Percentiles rank a stretch among this genome's conserved stretches.
Conservation (phyloP, 208 protist genomes). For the Acanthamoeba triangularis region DNA sequence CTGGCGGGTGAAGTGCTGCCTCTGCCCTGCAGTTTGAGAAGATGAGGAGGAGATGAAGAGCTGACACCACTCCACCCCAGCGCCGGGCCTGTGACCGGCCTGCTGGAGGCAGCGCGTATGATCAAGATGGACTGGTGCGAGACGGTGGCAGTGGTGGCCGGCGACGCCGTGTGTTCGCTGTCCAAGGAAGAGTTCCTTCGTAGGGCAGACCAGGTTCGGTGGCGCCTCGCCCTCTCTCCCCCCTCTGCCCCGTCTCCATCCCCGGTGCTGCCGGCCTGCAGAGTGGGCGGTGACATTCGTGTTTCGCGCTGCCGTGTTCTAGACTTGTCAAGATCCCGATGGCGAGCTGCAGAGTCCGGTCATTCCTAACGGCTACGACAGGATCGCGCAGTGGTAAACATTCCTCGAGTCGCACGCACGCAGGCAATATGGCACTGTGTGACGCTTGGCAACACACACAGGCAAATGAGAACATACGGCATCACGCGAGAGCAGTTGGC, state of each 20-base stretch:
- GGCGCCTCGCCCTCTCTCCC: neutral
- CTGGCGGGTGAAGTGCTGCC: slow-evolving; percentile 84
- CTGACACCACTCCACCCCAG: neutral
- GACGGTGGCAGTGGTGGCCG: slow-evolving; percentile 89
- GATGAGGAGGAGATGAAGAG: neutral
- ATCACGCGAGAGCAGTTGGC: slow-evolving; percentile 92
- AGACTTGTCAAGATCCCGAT: slow-evolving; percentile 86
- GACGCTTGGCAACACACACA: no score
- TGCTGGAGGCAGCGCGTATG: slow-evolving; percentile 87
- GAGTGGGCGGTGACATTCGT: no score
- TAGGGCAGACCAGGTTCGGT: neutral
- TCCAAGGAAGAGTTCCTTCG: slow-evolving; percentile 59
- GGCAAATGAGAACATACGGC: slow-evolving; percentile 90
- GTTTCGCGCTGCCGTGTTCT: slow-evolving; percentile 75
- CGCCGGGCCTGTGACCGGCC: slow-evolving; percentile 90
- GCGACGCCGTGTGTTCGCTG: slow-evolving; percentile 89
- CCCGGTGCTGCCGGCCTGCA: no score
- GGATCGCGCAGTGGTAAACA: slow-evolving; percentile 89
- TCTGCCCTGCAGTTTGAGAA: no score
- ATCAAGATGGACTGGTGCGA: slow-evolving; percentile 85
- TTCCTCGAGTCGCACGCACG: no score
- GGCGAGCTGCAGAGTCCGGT: slow-evolving; percentile 86
- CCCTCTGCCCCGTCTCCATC: no score
- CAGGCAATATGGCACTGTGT: neutral
- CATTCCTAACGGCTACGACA: slow-evolving; percentile 92